phyloP scores from a whole-genome alignment of 2,329 filamentous ascomycete genomes.

The Ceratocystis cubensis region DNA sequence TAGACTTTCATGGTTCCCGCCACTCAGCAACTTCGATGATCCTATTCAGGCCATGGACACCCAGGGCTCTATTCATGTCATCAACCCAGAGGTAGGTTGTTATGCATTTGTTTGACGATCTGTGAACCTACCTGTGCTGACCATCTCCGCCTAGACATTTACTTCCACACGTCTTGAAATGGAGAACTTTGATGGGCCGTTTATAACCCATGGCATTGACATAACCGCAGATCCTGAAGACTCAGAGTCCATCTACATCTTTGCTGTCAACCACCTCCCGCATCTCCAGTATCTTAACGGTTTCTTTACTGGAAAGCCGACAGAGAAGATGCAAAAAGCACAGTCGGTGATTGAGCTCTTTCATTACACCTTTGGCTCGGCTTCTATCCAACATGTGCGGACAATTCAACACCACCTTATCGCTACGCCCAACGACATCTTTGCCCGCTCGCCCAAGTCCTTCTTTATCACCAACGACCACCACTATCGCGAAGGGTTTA shows the following conservation, averaged over 20 bases:
- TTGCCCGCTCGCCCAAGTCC: conserved; percentile 34
- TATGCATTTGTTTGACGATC: not conserved
- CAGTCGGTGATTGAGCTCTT: conserved; percentile 48
- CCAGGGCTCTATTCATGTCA: conserved; percentile 38
- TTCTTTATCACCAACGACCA: conserved; percentile 52
- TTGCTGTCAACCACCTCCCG: conserved; percentile 47
- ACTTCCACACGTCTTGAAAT: conserved; percentile 36
- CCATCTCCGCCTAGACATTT: conserved; percentile 30
- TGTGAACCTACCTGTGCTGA: not conserved
- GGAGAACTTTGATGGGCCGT: conserved; percentile 39
- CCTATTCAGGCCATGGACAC: conserved; percentile 29
- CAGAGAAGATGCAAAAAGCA: conserved; percentile 28
- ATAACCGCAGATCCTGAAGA: conserved; percentile 38
- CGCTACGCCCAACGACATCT: conserved; percentile 46
- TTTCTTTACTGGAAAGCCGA: not conserved
- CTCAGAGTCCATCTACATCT: conserved; percentile 41
- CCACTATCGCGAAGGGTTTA: conserved; percentile 35
- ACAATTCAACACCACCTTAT: conserved; percentile 42
- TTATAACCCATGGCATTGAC: conserved; percentile 49
- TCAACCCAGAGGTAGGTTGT: conserved; percentile 39
- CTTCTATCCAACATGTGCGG: conserved; percentile 35
- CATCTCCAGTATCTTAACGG: conserved; percentile 32
- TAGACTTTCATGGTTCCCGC: conserved; percentile 42
- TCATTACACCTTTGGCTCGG: conserved; percentile 36
- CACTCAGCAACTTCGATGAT: conserved; percentile 32